A percentile compares a stretch with the other conserved stretches of the same genome.
These are phyloP conservation scores for Globisporangium nagaii DNA, from an alignment of 352 stramenopile species.

Conservation along the genomic window DNA sequence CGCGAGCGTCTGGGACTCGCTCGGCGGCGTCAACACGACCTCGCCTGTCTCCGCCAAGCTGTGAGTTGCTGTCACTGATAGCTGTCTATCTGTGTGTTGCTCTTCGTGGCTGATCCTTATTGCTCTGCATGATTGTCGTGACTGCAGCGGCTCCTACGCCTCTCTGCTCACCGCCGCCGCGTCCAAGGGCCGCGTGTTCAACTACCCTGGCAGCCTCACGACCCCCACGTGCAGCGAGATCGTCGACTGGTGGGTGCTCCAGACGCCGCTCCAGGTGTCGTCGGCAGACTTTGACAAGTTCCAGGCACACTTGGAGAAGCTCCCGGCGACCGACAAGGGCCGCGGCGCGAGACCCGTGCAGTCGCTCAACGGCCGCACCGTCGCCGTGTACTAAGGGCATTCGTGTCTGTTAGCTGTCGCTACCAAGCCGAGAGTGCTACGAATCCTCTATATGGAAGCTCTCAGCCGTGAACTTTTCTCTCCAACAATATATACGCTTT, in stretches of 20 bases:
- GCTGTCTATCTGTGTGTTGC: background rate
- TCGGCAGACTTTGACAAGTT: constrained; percentile 12
- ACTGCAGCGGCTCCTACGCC: constrained; percentile 6
- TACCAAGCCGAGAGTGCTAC: too few relatives aligned
- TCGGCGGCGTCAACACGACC: background rate
- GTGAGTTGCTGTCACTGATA: background rate
- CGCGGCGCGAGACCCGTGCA: constrained; percentile 14
- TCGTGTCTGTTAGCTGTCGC: too few relatives aligned
- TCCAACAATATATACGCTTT: too few relatives aligned
- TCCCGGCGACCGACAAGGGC: constrained; percentile 14
- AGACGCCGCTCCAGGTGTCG: constrained; percentile 10
- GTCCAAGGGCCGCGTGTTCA: constrained; percentile 8
- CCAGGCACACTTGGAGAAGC: constrained; percentile 5
- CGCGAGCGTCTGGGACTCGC: background rate
- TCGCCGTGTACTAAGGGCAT: constrained; percentile 14
- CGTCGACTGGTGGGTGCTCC: constrained; percentile 26
- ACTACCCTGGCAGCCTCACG: constrained; percentile 25
- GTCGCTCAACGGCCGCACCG: constrained; percentile 14
- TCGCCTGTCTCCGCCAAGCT: background rate
- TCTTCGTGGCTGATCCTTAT: background rate
- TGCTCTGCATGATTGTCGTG: background rate
- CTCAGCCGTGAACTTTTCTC: too few relatives aligned
- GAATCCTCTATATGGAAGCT: too few relatives aligned
- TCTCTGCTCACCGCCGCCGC: background rate
- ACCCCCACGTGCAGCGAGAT: constrained; percentile 22